A percentile compares a stretch with the other conserved stretches of the same genome.
These are phyloP conservation scores for Apiotrichum mycotoxinovorans DNA, from an alignment of 1,284 basidiomycete species.

Conservation along the genomic window DNA sequence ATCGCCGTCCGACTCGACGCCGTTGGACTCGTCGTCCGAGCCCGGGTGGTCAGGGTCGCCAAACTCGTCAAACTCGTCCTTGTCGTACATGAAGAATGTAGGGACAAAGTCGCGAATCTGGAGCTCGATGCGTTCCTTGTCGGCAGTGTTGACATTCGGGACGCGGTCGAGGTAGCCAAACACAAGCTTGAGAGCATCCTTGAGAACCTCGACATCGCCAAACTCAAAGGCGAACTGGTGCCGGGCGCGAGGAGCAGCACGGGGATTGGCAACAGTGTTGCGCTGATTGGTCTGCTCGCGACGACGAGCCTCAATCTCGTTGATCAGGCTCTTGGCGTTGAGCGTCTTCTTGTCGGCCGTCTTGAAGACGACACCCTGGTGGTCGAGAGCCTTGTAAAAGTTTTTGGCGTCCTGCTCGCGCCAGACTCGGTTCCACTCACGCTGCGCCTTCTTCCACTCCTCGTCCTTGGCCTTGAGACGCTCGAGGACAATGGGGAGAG, in stretches of 20 bases:
- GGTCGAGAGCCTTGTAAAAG: slow-evolving; percentile 95
- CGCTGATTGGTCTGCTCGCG: slow-evolving; percentile 70
- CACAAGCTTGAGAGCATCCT: slow-evolving; percentile 84
- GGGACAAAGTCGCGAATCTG: slow-evolving; percentile 85
- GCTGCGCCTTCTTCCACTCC: slow-evolving; percentile 91
- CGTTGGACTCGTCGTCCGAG: slow-evolving; percentile 62
- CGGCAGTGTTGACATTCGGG: slow-evolving; percentile 66
- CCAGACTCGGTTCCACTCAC: slow-evolving; percentile 98
- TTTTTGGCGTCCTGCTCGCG: slow-evolving; percentile 94
- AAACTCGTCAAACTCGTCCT: slow-evolving; percentile 73
- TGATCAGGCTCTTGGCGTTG: slow-evolving; percentile 82
- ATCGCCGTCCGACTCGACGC: slow-evolving; percentile 56
- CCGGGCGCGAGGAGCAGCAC: slow-evolving; percentile 34
- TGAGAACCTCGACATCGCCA: slow-evolving; percentile 72
- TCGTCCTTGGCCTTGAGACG: slow-evolving; percentile 94
- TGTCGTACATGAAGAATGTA: slow-evolving; percentile 70
- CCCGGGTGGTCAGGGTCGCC: slow-evolving; percentile 58
- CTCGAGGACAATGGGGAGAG: slow-evolving; percentile 86
- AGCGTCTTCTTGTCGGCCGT: slow-evolving; percentile 93
- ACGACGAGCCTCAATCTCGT: slow-evolving; percentile 78
- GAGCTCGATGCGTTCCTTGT: slow-evolving; percentile 77
- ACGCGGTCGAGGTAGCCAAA: slow-evolving; percentile 87
- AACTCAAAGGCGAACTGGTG: slow-evolving; percentile 78
- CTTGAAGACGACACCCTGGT: slow-evolving; percentile 94
- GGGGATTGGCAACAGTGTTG: slow-evolving; percentile 68